Percentiles rank a stretch among this genome's conserved stretches.
Conservation (phyloP, 2,329 filamentous ascomycete species). For the Lasiodiplodia hormozganensis region DNA sequence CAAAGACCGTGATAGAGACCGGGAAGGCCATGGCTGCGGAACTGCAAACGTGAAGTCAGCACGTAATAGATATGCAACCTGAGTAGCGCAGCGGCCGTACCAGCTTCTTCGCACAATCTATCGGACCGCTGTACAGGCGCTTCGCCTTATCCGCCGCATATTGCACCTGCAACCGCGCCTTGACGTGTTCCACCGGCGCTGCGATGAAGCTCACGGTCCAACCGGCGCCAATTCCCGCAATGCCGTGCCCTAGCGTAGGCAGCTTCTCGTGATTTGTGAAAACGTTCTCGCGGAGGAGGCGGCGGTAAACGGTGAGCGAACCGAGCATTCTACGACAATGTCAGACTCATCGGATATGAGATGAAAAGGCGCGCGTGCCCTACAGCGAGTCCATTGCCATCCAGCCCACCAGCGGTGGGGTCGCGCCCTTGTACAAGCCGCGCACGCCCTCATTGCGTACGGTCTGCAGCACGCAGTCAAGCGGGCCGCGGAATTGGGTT, state of each 20-base stretch:
- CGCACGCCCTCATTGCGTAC: constrained; percentile 82
- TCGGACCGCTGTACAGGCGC: constrained; percentile 81
- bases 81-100: constrained; percentile 38
- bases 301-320: constrained; percentile 87
- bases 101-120: constrained; percentile 81
- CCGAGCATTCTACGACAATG: constrained; percentile 73
- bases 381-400: constrained; percentile 92
- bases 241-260: constrained; percentile 80
- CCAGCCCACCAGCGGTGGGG: constrained; percentile 92
- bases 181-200: constrained; percentile 93
- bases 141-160: constrained; percentile 81
- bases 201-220: constrained; percentile 92
- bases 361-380: constrained; percentile 31
- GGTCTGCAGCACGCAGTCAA: constrained; percentile 86
- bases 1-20: constrained; percentile 87
- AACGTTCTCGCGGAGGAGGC: constrained; percentile 79
- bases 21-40: constrained; percentile 71
- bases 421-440: constrained; percentile 93
- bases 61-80: background rate
- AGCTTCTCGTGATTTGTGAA: constrained; percentile 69
- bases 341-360: constrained; percentile 23
- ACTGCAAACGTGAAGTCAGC: background rate
- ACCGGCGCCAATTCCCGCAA: constrained; percentile 87
- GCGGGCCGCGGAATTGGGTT: constrained; percentile 80
- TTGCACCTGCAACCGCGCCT: constrained; percentile 92